A percentile compares a stretch with the other conserved stretches of the same genome.
Evolutionary conservation across 179 eudicot species (phyloP).

Genomic region (Actinidia polygama): DNA sequence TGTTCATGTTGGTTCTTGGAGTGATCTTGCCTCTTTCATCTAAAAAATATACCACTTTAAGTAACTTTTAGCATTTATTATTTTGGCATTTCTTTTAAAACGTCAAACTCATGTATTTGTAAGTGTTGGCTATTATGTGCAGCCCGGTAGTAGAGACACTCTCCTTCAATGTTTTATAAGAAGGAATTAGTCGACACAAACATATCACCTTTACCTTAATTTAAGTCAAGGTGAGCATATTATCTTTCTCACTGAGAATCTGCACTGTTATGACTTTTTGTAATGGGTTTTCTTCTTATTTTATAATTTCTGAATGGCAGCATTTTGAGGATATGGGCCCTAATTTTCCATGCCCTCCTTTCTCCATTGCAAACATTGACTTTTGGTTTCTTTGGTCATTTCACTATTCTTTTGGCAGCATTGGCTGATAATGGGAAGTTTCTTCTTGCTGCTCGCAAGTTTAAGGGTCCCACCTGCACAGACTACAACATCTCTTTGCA

Average conservation of each 20-base stretch:
- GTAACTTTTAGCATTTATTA: too few relatives aligned
- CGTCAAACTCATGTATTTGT: not conserved
- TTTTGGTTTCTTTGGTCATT: conserved; percentile 4
- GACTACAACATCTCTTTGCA: conserved; percentile 89
- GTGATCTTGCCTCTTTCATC: too few relatives aligned
- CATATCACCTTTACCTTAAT: conserved; percentile 66
- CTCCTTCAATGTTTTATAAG: conserved; percentile 73
- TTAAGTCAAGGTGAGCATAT: conserved; percentile 61
- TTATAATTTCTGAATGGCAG: not conserved
- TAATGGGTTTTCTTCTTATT: not conserved
- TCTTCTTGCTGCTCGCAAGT: conserved; percentile 88
- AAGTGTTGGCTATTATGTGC: conserved; percentile 29
- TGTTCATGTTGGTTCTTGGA: too few relatives aligned
- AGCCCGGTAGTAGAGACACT: conserved; percentile 86
- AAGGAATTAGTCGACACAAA: conserved; percentile 61
- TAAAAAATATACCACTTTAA: not conserved
- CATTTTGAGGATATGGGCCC: not conserved
- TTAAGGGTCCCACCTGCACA: conserved; percentile 81
- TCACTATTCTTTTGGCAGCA: conserved; percentile 45
- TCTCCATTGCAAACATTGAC: not conserved
- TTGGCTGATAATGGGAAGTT: conserved; percentile 92
- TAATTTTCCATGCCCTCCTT: not conserved
- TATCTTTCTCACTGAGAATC: not conserved
- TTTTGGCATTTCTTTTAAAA: not conserved
- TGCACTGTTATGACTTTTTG: conserved; percentile 1